These are phyloP conservation scores for Phlebopus sp. DNA, from an alignment of 1,284 basidiomycete species.

Conservation along the genomic window DNA sequence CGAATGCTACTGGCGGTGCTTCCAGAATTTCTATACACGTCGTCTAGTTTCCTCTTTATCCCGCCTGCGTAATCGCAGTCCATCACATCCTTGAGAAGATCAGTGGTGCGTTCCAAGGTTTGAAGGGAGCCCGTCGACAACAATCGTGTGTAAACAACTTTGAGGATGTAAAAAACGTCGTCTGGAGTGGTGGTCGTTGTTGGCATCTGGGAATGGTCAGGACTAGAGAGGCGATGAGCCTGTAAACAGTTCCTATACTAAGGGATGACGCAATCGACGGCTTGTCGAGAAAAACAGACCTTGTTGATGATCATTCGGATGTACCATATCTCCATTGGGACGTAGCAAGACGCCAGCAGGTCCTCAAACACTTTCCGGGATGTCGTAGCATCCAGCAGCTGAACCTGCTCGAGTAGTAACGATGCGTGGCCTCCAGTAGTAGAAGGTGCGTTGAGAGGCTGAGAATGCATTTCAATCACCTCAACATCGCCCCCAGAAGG, in stretches of 20 bases:
- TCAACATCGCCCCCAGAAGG: neutral
- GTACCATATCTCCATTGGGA: conserved; percentile 92
- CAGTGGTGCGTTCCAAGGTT: conserved; percentile 58
- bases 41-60: conserved; percentile 81
- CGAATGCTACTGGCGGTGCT: conserved; percentile 43
- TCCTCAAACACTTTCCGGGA: conserved; percentile 66
- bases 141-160: conserved; percentile 73
- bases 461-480: conserved; percentile 1
- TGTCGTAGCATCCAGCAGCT: conserved; percentile 44
- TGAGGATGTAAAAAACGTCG: conserved; percentile 92
- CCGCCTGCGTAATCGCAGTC: conserved; percentile 79
- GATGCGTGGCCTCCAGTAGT: neutral
- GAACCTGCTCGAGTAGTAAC: conserved; percentile 12
- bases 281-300: conserved; percentile 38
- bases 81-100: conserved; percentile 67
- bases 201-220: conserved; percentile 66
- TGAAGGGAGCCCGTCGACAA: conserved; percentile 69
- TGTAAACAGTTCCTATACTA: conserved; percentile 25
- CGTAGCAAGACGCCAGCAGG: conserved; percentile 74
- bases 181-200: conserved; percentile 77
- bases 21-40: conserved; percentile 67
- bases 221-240: conserved; percentile 69
- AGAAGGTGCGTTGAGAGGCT: neutral
- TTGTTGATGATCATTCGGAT: conserved; percentile 86
- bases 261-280: neutral